phyloP scores from a whole-genome alignment of 768 basidiomycete species.

The Mycena vulgaris region DNA sequence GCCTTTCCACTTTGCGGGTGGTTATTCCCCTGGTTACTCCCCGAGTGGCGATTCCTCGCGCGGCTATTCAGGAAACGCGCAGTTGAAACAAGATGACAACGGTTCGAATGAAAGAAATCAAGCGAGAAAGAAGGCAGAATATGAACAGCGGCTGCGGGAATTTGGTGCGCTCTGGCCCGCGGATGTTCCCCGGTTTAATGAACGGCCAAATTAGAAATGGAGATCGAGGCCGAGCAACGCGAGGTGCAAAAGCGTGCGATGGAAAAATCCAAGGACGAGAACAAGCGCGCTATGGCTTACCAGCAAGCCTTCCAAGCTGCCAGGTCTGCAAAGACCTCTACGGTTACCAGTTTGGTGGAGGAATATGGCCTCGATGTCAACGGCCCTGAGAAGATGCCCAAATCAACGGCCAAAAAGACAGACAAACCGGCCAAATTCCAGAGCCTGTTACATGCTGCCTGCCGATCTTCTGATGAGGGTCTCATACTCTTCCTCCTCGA shows the following conservation, averaged over 20 bases:
- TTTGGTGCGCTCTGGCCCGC: slow-evolving; percentile 45
- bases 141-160: slow-evolving; percentile 50
- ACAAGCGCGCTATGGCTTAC: slow-evolving; percentile 43
- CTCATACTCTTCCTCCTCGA: slow-evolving; percentile 54
- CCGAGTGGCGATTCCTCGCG: slow-evolving; percentile 35
- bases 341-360: slow-evolving; percentile 46
- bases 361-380: slow-evolving; percentile 52
- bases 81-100: slow-evolving; percentile 37
- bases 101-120: slow-evolving; percentile 38
- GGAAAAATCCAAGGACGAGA: slow-evolving; percentile 44
- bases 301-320: slow-evolving; percentile 48
- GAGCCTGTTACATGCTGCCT: slow-evolving; percentile 55
- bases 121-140: slow-evolving; percentile 48
- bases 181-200: background rate
- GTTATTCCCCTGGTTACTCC: slow-evolving; percentile 18
- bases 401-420: slow-evolving; percentile 40
- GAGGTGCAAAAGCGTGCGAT: slow-evolving; percentile 44
- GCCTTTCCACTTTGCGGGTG: background rate
- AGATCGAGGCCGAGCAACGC: slow-evolving; percentile 52
- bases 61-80: slow-evolving; percentile 39
- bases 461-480: slow-evolving; percentile 48
- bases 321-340: slow-evolving; percentile 41
- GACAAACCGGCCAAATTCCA: slow-evolving; percentile 40
- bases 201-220: slow-evolving; percentile 43
- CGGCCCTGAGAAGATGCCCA: slow-evolving; percentile 45